Evolutionary conservation across 768 basidiomycete species (phyloP).

Genomic region (Boletus tomentosulus): DNA sequence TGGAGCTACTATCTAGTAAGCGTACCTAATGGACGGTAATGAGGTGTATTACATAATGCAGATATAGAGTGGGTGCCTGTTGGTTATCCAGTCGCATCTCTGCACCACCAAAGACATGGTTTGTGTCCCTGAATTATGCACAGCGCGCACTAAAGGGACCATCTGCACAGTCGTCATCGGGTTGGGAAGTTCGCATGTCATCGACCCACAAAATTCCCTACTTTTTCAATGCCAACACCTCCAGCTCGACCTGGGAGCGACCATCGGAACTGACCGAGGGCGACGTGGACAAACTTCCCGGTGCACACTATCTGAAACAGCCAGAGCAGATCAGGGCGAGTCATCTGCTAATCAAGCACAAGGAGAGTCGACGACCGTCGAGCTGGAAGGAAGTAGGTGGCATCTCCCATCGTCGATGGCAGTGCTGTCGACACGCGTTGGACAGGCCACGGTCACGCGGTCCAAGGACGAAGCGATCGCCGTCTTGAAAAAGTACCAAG

Average conservation of each 20-base stretch:
- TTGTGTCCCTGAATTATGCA: constrained; percentile 1
- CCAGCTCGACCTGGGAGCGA: constrained; percentile 75
- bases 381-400: constrained; percentile 79
- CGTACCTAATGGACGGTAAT: constrained; percentile 20
- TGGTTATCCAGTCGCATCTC: neutral
- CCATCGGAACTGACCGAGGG: constrained; percentile 53
- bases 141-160: constrained; percentile 8
- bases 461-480: constrained; percentile 84
- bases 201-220: constrained; percentile 75
- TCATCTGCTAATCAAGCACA: constrained; percentile 92
- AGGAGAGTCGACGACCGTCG: constrained; percentile 68
- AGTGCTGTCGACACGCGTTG: neutral
- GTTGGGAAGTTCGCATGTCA: constrained; percentile 89
- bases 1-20: too few relatives aligned
- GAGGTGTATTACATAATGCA: constrained; percentile 2
- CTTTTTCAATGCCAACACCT: constrained; percentile 75
- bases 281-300: constrained; percentile 59
- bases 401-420: neutral
- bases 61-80: neutral
- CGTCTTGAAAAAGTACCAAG: constrained; percentile 65
- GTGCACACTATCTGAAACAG: constrained; percentile 50
- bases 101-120: constrained; percentile 21
- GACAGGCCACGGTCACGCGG: constrained; percentile 72
- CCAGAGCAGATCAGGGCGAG: constrained; percentile 80
- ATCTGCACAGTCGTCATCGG: constrained; percentile 17